Percentiles rank a stretch among this genome's conserved stretches.
phyloP scores from a whole-genome alignment of 2,329 filamentous ascomycete species.

The Aspergillus melleus region DNA sequence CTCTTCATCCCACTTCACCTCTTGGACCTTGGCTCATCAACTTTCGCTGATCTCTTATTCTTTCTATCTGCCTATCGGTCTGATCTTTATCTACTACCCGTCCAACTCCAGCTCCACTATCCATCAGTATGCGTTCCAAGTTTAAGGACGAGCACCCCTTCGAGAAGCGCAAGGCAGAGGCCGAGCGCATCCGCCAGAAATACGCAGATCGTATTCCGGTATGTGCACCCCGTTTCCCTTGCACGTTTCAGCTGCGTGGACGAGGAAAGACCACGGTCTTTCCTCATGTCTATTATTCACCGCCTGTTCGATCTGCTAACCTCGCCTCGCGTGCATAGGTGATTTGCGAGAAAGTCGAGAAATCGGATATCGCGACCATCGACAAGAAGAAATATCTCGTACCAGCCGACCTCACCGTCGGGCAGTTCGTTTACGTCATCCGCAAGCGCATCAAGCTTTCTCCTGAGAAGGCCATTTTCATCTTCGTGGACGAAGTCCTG shows the following conservation, averaged over 20 bases:
- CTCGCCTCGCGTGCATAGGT: constrained; percentile 59
- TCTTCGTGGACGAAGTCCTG: constrained; percentile 98
- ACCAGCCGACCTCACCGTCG: constrained; percentile 93
- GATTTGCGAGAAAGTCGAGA: constrained; percentile 99
- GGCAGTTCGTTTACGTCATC: constrained; percentile 99
- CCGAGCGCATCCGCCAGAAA: constrained; percentile 98
- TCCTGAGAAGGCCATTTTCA: constrained; percentile 99
- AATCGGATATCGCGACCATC: constrained; percentile 98
- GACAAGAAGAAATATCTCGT: constrained; percentile 99
- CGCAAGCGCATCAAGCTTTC: constrained; percentile 99
- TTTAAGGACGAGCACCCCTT: constrained; percentile 99
- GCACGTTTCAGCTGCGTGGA: neutral
- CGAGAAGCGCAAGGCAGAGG: constrained; percentile 99
- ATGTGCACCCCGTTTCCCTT: constrained; percentile 26
- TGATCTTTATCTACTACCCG: constrained; percentile 5
- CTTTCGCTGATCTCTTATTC: constrained; percentile 13
- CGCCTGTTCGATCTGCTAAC: constrained; percentile 28
- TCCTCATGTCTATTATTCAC: constrained; percentile 19
- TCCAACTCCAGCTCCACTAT: neutral
- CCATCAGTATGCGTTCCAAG: constrained; percentile 85
- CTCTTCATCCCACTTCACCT: constrained; percentile 6
- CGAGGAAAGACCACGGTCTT: neutral
- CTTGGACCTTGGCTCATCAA: constrained; percentile 19
- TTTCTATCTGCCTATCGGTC: neutral
- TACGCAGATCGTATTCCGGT: constrained; percentile 98